A percentile compares a stretch with the other conserved stretches of the same genome.
Evolutionary conservation across 345 rosid genomes (phyloP).

Genomic region (Ricinus communis): DNA sequence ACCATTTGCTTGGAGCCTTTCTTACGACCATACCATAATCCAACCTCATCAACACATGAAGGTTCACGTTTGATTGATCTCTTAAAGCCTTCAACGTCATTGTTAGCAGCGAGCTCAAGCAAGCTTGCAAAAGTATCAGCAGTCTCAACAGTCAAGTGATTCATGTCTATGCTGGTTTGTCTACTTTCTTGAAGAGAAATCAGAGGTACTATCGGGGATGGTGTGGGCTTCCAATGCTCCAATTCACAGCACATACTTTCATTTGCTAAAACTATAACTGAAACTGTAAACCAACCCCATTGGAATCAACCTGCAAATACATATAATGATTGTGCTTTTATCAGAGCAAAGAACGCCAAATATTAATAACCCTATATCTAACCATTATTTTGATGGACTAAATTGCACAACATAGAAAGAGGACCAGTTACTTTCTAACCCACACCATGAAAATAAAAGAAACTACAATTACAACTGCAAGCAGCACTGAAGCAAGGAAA

Average conservation of each 20-base stretch:
- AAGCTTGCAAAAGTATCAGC: slow-evolving; percentile 78
- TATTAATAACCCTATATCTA: background rate
- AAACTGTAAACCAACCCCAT: slow-evolving; percentile 18
- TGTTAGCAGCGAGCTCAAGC: slow-evolving; percentile 94
- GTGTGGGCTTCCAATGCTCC: slow-evolving; percentile 40
- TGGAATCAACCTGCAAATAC: slow-evolving; percentile 19
- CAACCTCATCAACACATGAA: slow-evolving; percentile 66
- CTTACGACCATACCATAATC: slow-evolving; percentile 85
- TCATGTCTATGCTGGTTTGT: slow-evolving; percentile 47
- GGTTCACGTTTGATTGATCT: slow-evolving; percentile 58
- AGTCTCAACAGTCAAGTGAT: slow-evolving; percentile 72
- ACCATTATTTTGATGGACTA: background rate
- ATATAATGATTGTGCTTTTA: background rate
- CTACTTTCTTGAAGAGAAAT: slow-evolving; percentile 38
- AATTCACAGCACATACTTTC: slow-evolving; percentile 56
- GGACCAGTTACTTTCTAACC: too few species aligned
- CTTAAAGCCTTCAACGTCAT: slow-evolving; percentile 65
- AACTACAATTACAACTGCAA: too few species aligned
- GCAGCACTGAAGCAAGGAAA: too few species aligned
- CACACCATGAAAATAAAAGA: too few species aligned
- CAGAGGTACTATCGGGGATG: slow-evolving; percentile 20
- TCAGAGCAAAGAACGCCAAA: slow-evolving; percentile 8
- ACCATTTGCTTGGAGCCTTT: slow-evolving; percentile 87
- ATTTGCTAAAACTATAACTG: slow-evolving; percentile 36
- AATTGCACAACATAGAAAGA: background rate